Base-by-base conservation (phyloP, 148 eudicot species). In the Agrostemma githago region DNA sequence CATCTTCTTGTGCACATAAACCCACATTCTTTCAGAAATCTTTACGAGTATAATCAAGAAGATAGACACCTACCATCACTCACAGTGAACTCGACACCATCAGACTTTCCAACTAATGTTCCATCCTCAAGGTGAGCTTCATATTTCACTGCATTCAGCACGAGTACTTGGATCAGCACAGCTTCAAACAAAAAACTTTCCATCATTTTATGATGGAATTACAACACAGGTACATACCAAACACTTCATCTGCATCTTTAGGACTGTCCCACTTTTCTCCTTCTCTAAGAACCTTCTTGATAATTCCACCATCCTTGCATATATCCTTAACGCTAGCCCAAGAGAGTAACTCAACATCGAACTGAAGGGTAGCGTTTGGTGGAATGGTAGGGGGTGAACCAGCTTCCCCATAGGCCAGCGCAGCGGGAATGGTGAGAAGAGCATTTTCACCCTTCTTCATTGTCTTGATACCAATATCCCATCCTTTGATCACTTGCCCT, bases 251-350 rank as follows among this genome's bases (percentile, higher is more conserved):
- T 34, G 78, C 82, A 63, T 94, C 98, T 83, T 89, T 91, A 2
- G 98, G 98, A 79, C 88, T 94, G 75, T 94, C 97, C 98, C 98
- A 94, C 70, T 89, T 89, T 73, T 94, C 97, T 76, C 98, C 97
- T 82, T 88, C 87, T 9, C 71, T 51, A 3, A 94, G 78, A 16
- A 94, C 81, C 83, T 94, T 94, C 81, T 94, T 94, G 76, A 89
- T 85, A 68, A 94, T 82, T 7, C 98, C 98, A 74, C 97, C 98
- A 83, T 94, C 98, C 82, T 94, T 94, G 87, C 97, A 94, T 17
- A 94, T 91, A 68, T 94, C 98, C 79, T 94, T 91, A 41, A 91
- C 93, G 83, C 96, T 91, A 20, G 61, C 76, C 98, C 98, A 94
- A 40, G 97, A 87, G 8, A 94, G 82, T 56, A 94, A 79, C 76